Percentiles rank a stretch among this genome's conserved stretches.
phyloP scores from a whole-genome alignment of 768 basidiomycete genomes.

The Exsudoporus frostii region DNA sequence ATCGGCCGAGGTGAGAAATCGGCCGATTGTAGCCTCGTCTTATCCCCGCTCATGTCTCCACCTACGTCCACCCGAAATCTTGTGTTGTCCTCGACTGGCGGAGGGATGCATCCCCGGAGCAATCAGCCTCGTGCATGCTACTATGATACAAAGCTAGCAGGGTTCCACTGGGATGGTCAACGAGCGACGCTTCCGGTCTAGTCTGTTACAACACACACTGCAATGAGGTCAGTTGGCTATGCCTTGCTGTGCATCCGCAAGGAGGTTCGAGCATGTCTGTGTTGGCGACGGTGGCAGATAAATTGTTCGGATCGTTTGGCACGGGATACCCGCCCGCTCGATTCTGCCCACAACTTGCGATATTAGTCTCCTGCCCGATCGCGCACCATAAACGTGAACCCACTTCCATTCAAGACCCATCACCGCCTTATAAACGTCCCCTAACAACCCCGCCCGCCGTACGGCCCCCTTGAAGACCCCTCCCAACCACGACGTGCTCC shows the following conservation, averaged over 20 bases:
- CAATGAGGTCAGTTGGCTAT: not conserved
- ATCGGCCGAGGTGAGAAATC: too few relatives aligned
- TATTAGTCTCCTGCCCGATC: not conserved
- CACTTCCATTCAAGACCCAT: not conserved
- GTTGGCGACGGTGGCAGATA: not conserved
- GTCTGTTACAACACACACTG: not conserved
- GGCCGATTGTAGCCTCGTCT: too few relatives aligned
- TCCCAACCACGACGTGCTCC: slow-evolving; percentile 14
- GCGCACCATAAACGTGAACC: not conserved
- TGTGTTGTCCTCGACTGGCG: too few relatives aligned
- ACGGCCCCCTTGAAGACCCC: not conserved
- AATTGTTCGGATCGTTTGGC: not conserved
- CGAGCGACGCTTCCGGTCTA: not conserved
- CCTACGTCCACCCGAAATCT: too few relatives aligned
- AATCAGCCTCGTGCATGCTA: too few relatives aligned
- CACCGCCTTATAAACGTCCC: slow-evolving; percentile 12
- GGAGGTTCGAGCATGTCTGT: not conserved
- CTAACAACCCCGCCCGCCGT: not conserved
- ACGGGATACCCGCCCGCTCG: too few relatives aligned
- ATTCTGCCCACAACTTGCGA: not conserved
- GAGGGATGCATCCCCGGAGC: too few relatives aligned
- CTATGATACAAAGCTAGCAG: too few relatives aligned
- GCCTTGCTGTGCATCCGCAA: not conserved
- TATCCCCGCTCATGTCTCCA: too few relatives aligned
- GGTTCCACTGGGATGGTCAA: too few relatives aligned